These are phyloP conservation scores for Oenanthe javanica DNA, from an alignment of 140 eudicot genomes.

Conservation along the genomic window DNA sequence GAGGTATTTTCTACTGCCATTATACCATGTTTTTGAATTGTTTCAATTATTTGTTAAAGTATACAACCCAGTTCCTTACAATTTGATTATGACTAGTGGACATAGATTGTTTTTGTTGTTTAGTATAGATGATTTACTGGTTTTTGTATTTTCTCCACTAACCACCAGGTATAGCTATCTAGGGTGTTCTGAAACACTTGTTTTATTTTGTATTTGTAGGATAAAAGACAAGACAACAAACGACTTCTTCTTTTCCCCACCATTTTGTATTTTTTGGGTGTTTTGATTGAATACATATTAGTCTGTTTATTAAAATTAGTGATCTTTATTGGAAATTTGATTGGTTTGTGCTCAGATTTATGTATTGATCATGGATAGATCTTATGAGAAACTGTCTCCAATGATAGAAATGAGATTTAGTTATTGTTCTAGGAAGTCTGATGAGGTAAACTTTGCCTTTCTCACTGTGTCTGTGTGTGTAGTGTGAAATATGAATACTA, in stretches of 20 bases:
- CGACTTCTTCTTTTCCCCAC: not conserved
- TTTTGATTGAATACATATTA: not conserved
- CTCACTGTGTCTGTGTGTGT: not conserved
- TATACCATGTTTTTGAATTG: no score
- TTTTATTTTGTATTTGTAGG: no score
- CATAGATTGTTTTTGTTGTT: no score
- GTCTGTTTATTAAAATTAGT: not conserved
- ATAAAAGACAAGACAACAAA: constrained; percentile 1
- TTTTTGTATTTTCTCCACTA: no score
- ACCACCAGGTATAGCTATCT: no score
- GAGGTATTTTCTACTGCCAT: no score
- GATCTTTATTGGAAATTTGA: not conserved
- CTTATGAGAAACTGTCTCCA: constrained; percentile 41
- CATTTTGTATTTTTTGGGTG: not conserved
- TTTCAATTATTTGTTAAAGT: no score
- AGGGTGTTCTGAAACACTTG: no score
- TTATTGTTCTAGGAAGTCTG: constrained; percentile 75
- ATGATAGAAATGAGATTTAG: constrained; percentile 89
- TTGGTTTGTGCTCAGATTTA: not conserved
- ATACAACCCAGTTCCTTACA: no score
- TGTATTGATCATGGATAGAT: constrained; percentile 18
- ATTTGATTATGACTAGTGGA: no score
- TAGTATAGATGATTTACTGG: no score
- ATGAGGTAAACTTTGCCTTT: constrained; percentile 38
- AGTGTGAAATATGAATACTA: not conserved